A percentile compares a stretch with the other conserved stretches of the same genome.
phyloP scores from a whole-genome alignment of 352 stramenopile genomes.

The Globisporangium spiculum region DNA sequence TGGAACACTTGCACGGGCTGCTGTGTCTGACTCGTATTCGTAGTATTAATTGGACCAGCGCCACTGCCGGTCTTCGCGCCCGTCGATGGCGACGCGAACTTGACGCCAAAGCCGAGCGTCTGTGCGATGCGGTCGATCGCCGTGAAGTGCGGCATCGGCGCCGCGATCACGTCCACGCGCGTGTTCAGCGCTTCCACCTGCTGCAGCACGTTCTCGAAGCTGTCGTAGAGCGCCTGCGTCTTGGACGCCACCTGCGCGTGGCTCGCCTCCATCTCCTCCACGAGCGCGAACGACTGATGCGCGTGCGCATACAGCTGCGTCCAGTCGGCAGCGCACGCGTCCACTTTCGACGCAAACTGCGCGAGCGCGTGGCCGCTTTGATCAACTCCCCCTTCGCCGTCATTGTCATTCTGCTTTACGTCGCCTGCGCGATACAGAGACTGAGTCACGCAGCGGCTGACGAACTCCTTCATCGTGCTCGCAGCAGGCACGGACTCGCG shows the following conservation, averaged over 20 bases:
- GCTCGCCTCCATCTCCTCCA: constrained; percentile 81
- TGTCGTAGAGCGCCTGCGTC: constrained; percentile 74
- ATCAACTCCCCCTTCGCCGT: background rate
- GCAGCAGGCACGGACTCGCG: background rate
- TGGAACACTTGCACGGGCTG: constrained; percentile 74
- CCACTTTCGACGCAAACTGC: constrained; percentile 31
- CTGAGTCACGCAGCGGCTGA: constrained; percentile 16
- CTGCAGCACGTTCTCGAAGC: constrained; percentile 65
- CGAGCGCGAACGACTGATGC: constrained; percentile 54
- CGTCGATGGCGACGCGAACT: constrained; percentile 42
- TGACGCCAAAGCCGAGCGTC: constrained; percentile 65
- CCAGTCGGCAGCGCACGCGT: constrained; percentile 38
- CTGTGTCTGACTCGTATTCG: constrained; percentile 5
- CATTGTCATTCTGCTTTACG: background rate
- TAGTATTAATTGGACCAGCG: background rate
- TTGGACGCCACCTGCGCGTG: constrained; percentile 73
- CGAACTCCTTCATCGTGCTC: constrained; percentile 45
- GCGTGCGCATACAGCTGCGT: constrained; percentile 45
- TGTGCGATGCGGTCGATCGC: constrained; percentile 55
- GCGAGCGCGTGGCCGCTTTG: constrained; percentile 24
- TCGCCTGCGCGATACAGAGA: background rate
- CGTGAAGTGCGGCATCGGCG: constrained; percentile 72
- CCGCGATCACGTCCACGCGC: constrained; percentile 57
- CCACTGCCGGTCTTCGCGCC: background rate
- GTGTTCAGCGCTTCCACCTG: constrained; percentile 61